These are phyloP conservation scores for Fragilaria radians DNA, from an alignment of 108 stramenopile genomes.

Conservation along the genomic window DNA sequence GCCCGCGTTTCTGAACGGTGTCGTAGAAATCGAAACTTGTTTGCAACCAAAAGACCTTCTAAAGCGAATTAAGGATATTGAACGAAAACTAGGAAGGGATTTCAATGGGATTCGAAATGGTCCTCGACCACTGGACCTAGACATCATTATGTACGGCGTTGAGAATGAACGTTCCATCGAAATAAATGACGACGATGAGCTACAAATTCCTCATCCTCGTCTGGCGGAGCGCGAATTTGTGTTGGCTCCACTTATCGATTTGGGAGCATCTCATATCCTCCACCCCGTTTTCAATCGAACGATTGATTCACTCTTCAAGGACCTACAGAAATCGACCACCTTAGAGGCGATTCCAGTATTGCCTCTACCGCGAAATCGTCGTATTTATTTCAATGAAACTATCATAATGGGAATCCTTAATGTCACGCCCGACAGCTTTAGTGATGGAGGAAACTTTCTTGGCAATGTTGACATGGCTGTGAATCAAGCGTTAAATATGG, in stretches of 20 bases:
- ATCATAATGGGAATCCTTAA: constrained; percentile 95
- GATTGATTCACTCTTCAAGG: constrained; percentile 32
- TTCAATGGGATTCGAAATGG: constrained; percentile 52
- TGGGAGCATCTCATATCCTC: constrained; percentile 28
- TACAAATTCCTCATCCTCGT: constrained; percentile 85
- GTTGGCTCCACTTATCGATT: constrained; percentile 80
- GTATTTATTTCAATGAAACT: constrained; percentile 60
- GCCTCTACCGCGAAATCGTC: constrained; percentile 64
- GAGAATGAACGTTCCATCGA: constrained; percentile 23
- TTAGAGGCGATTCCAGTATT: constrained; percentile 30
- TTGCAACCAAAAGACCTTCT: constrained; percentile 50
- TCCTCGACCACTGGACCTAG: constrained; percentile 88
- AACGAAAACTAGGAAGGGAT: constrained; percentile 59
- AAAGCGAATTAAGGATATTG: constrained; percentile 47
- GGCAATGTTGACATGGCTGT: constrained; percentile 56
- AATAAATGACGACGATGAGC: constrained; percentile 22
- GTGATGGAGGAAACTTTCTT: constrained; percentile 84
- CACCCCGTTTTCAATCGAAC: constrained; percentile 45
- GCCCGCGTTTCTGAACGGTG: constrained; percentile 83
- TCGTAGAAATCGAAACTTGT: constrained; percentile 59
- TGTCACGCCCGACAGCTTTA: constrained; percentile 95
- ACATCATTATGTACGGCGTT: constrained; percentile 62
- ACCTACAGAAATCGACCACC: constrained; percentile 5
- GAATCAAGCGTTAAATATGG: constrained; percentile 68
- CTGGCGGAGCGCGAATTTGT: constrained; percentile 92